Percentiles rank a stretch among this genome's conserved stretches.
Conservation (phyloP, 306 rosid genomes). For the Cucumis melo region DNA sequence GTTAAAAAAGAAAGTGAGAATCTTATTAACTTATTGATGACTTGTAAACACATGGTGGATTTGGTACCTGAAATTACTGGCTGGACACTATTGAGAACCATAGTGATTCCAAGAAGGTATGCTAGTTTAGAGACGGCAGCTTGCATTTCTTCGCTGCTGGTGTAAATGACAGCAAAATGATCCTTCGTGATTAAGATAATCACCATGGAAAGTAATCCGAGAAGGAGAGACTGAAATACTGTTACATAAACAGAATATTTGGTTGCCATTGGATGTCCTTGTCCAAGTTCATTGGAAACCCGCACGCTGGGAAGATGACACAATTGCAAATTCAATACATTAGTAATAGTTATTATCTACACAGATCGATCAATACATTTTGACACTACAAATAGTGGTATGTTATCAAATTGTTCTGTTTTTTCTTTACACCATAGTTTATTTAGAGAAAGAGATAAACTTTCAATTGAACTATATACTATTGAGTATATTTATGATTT, state of each 20-base stretch:
- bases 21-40: background rate
- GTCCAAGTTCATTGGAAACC: slow-evolving; percentile 67
- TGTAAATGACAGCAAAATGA: slow-evolving; percentile 45
- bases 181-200: slow-evolving; percentile 35
- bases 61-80: slow-evolving; percentile 73
- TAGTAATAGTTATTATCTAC: background rate
- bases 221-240: slow-evolving; percentile 46
- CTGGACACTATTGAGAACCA: slow-evolving; percentile 77
- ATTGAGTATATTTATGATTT: background rate
- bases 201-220: slow-evolving; percentile 46
- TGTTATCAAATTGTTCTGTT: background rate
- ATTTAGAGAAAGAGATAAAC: background rate
- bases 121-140: slow-evolving; percentile 44
- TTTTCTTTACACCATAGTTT: background rate
- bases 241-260: slow-evolving; percentile 63
- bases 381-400: background rate
- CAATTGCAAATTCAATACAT: slow-evolving; percentile 18
- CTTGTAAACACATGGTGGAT: background rate
- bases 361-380: background rate
- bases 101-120: slow-evolving; percentile 52
- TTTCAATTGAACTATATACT: background rate
- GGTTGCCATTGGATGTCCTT: slow-evolving; percentile 60
- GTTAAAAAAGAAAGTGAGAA: background rate
- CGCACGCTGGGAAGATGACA: slow-evolving; percentile 26
- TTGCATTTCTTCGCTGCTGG: slow-evolving; percentile 34